Evolutionary conservation across 805 yeast species (phyloP), one percentile per base, ranked within the genome.

Genomic region (Scheffersomyces amazonensis): DNA sequence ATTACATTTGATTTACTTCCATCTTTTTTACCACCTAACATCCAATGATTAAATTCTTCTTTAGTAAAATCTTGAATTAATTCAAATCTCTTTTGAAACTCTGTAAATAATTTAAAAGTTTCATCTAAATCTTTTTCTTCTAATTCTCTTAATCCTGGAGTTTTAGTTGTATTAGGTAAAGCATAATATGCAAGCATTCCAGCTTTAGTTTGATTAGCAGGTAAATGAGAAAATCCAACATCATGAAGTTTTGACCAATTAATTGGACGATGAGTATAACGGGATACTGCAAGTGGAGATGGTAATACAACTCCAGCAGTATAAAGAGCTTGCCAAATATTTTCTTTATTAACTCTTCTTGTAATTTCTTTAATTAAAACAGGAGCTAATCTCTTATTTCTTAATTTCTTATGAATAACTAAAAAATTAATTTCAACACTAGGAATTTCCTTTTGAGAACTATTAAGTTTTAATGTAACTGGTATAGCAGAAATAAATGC

Each of bases 401-500:
- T 76, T 49, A 93, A 73, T 62, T 91, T 87, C 65, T 93, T 93
- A 66, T 93, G 99, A 35, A 93, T 86, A 57, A 96, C 88, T 52
- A 93, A 68, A 61, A 93, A 93, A 64, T 93, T 93, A 66, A 93
- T 88, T 56, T 93, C 98, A 17, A 84, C 95, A 36, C 88, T 77
- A 20, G 78, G 69, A 15, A 85, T 61, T 16, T 53, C 48, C 3
- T 54, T 61, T 2, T 73, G 69, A 8, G 63, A 53, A 18, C 71
- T 73, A 43, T 83, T 78, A 25, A 91, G 77, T 34, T 73, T 63
- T 44, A 93, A 66, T 16, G 69, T 72, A 11, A 85, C 73, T 2
- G 99, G 99, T 34, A 89, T 83, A 7, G 95, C 99, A 25, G 91
- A 79, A 50, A 93, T 93, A 54, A 91, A 93, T 0, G 95, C 97